Percentiles rank a stretch among this genome's conserved stretches.
These are phyloP conservation scores for Cladosporium sp. DNA, from an alignment of 2,329 filamentous ascomycete genomes.

Conservation along the genomic window DNA sequence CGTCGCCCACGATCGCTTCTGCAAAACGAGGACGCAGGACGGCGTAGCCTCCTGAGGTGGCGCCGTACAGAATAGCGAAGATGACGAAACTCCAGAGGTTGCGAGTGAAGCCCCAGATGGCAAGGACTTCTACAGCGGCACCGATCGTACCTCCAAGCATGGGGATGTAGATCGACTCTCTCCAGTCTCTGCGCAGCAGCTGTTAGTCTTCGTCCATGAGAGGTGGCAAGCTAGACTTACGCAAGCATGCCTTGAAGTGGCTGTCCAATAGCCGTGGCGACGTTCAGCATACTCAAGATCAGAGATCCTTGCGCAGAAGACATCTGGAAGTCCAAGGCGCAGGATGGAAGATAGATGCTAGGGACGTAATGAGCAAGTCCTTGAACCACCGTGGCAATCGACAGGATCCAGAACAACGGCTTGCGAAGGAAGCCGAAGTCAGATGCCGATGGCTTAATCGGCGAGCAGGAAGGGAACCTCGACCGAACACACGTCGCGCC, in stretches of 20 bases:
- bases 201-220: not conserved
- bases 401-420: not conserved
- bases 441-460: not conserved
- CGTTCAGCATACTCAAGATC: not conserved
- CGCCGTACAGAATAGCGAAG: not conserved
- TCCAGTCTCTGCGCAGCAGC: not conserved
- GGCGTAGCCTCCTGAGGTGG: not conserved
- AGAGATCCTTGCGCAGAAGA: not conserved
- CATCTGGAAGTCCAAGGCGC: not conserved
- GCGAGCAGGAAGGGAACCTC: not conserved
- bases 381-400: not conserved
- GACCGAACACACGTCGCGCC: not conserved
- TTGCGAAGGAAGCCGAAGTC: not conserved
- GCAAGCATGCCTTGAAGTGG: not conserved
- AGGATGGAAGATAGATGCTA: not conserved
- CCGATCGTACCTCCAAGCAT: not conserved
- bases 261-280: not conserved
- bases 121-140: not conserved
- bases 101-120: not conserved
- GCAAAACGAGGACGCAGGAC: not conserved
- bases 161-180: not conserved
- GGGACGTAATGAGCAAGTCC: not conserved
- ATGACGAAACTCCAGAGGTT: not conserved
- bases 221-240: not conserved
- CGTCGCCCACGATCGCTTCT: not conserved